Percentiles rank a stretch among this genome's conserved stretches.
These are phyloP conservation scores for Solanum microdontum DNA, from an alignment of 257 asterid genomes.

Conservation along the genomic window DNA sequence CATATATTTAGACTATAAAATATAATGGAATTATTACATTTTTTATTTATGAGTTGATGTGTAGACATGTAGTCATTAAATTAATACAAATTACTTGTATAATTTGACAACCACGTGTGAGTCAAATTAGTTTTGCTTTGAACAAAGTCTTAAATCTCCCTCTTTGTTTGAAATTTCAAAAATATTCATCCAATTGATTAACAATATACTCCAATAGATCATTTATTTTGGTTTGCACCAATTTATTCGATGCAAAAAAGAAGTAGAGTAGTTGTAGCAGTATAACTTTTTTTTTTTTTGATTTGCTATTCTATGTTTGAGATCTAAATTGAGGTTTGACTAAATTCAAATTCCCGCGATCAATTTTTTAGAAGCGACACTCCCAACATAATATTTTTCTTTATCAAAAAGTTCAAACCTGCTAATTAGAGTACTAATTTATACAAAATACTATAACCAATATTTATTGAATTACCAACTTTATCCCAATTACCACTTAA, in stretches of 20 bases:
- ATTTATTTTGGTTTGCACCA: neutral
- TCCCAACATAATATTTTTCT: neutral
- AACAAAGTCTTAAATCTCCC: neutral
- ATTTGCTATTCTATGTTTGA: fast-evolving
- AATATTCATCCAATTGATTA: neutral
- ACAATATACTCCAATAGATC: neutral
- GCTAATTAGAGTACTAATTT: too few species aligned
- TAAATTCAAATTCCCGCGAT: fast-evolving
- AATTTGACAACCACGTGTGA: neutral
- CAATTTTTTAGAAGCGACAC: neutral
- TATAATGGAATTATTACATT: neutral
- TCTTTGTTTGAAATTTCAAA: neutral
- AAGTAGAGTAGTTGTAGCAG: neutral
- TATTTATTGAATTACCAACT: too few species aligned
- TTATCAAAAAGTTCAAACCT: too few species aligned
- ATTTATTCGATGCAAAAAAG: neutral
- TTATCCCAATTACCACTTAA: too few species aligned
- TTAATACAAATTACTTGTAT: neutral
- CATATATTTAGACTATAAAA: neutral
- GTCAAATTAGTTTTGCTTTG: neutral
- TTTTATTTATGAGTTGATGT: neutral
- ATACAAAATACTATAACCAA: too few species aligned
- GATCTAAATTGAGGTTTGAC: fast-evolving
- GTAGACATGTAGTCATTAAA: neutral
- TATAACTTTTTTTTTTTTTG: neutral